Conservation (phyloP, 768 basidiomycete genomes). For the Pholiota molesta region DNA sequence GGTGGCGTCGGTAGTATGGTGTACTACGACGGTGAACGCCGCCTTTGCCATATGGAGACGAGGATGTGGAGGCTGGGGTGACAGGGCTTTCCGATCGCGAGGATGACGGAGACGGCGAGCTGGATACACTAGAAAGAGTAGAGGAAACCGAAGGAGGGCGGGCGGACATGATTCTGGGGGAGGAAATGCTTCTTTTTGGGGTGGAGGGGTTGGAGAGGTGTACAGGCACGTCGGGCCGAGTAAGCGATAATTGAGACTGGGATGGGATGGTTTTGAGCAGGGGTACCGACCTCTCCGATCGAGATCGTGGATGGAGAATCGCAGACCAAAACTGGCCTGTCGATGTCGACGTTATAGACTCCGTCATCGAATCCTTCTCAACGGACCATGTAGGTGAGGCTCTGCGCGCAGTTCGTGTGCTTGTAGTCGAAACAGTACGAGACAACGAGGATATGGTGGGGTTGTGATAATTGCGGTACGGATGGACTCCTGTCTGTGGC, state of each 20-base stretch:
- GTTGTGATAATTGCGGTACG: slow-evolving; percentile 27
- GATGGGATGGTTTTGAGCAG: slow-evolving; percentile 37
- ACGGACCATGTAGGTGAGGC: slow-evolving; percentile 12
- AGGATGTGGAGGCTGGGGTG: slow-evolving; percentile 27
- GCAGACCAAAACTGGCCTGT: slow-evolving; percentile 40
- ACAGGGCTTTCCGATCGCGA: slow-evolving; percentile 34
- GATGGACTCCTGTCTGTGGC: slow-evolving; percentile 30
- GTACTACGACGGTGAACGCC: slow-evolving; percentile 16
- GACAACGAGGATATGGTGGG: slow-evolving; percentile 22
- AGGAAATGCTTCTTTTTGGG: slow-evolving; percentile 19
- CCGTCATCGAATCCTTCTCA: slow-evolving; percentile 2
- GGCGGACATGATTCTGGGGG: slow-evolving; percentile 22
- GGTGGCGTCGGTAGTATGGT: slow-evolving; percentile 25
- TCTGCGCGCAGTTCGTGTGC: slow-evolving; percentile 16
- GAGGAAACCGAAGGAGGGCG: slow-evolving; percentile 32
- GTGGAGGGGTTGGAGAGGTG: slow-evolving; percentile 22
- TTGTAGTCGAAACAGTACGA: slow-evolving; percentile 26
- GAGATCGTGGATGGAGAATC: slow-evolving; percentile 38
- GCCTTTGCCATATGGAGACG: slow-evolving; percentile 17
- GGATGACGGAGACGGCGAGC: slow-evolving; percentile 27
- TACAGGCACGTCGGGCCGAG: slow-evolving; percentile 23
- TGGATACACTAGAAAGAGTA: slow-evolving; percentile 30
- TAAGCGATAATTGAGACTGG: slow-evolving; percentile 31
- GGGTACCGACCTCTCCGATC: slow-evolving; percentile 34
- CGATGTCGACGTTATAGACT: slow-evolving; percentile 15